These are phyloP conservation scores for Suhomyces tanzawaensis DNA, from an alignment of 805 yeast genomes.

Conservation along the genomic window DNA sequence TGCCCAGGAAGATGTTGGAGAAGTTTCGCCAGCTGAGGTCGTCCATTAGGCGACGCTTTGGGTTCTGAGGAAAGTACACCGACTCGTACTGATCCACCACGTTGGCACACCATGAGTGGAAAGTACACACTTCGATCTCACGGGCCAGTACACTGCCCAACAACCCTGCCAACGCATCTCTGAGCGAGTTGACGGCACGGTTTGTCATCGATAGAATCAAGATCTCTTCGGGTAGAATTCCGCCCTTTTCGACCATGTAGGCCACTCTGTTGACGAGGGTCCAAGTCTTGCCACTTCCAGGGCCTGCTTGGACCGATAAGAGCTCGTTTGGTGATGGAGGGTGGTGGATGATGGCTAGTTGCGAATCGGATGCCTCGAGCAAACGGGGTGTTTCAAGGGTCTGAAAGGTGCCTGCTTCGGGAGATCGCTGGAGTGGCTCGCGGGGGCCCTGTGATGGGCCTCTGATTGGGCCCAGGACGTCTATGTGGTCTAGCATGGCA, in stretches of 20 bases:
- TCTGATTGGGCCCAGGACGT: too few species aligned
- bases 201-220: constrained; percentile 68
- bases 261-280: constrained; percentile 56
- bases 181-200: constrained; percentile 55
- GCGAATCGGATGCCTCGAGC: constrained; percentile 26
- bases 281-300: constrained; percentile 72
- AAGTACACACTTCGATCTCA: constrained; percentile 49
- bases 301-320: constrained; percentile 61
- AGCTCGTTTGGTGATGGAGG: constrained; percentile 40
- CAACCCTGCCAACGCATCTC: constrained; percentile 25
- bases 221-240: constrained; percentile 50
- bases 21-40: constrained; percentile 51
- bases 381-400: not conserved
- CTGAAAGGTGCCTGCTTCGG: too few species aligned
- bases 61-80: constrained; percentile 10
- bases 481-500: too few species aligned
- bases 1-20: constrained; percentile 33
- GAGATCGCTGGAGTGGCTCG: too few species aligned
- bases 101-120: constrained; percentile 60
- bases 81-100: constrained; percentile 40
- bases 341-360: constrained; percentile 42
- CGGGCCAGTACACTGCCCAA: constrained; percentile 33
- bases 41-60: constrained; percentile 42
- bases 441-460: too few species aligned
- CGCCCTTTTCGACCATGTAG: constrained; percentile 37